These are phyloP conservation scores for Nemophila menziesii DNA, from an alignment of 257 asterid species.

Conservation along the genomic window DNA sequence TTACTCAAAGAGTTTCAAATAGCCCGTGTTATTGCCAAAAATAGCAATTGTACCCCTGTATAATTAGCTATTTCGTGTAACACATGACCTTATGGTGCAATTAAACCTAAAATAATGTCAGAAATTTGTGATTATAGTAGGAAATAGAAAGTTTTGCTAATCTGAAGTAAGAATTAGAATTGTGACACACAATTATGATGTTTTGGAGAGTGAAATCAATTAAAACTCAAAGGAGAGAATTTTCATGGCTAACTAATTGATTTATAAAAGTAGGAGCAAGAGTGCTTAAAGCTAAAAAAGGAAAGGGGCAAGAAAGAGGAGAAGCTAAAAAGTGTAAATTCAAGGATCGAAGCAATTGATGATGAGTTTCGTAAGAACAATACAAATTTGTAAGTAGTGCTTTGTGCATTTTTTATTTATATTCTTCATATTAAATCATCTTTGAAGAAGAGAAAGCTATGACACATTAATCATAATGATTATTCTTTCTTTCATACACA, in stretches of 20 bases:
- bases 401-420: not conserved
- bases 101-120: not conserved
- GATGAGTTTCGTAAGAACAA: constrained; percentile 25
- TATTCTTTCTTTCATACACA: not conserved
- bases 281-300: constrained; percentile 42
- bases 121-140: not conserved
- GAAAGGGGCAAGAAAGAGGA: constrained; percentile 44
- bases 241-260: constrained; percentile 14
- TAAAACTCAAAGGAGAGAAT: constrained; percentile 7
- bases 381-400: constrained; percentile 36
- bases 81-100: too few species aligned
- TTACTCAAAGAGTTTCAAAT: too few species aligned
- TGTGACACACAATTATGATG: not conserved
- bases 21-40: too few species aligned
- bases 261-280: constrained; percentile 54
- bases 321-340: constrained; percentile 27
- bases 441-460: not conserved
- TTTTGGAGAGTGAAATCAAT: constrained; percentile 3
- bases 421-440: not conserved
- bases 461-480: too few species aligned
- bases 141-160: not conserved
- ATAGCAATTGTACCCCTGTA: too few species aligned
- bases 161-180: not conserved
- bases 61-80: too few species aligned
- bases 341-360: constrained; percentile 28